Conservation (phyloP, 768 basidiomycete species). For the Russula dissimulans region DNA sequence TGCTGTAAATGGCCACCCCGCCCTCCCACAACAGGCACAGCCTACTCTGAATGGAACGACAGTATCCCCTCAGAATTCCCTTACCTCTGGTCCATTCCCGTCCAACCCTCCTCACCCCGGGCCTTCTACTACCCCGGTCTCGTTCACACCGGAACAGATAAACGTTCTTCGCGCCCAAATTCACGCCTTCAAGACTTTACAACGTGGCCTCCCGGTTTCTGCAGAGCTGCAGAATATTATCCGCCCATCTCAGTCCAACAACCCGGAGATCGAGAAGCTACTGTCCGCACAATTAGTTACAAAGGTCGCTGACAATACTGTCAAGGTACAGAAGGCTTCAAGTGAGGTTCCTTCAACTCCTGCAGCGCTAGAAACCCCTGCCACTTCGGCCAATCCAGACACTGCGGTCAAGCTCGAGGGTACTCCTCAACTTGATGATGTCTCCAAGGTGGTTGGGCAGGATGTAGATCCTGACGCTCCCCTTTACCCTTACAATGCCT, state of each 20-base stretch:
- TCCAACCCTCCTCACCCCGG: slow-evolving; percentile 40
- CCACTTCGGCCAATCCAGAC: slow-evolving; percentile 20
- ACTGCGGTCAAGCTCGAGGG: slow-evolving; percentile 50
- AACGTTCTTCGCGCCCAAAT: slow-evolving; percentile 73
- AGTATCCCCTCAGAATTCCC: slow-evolving; percentile 31
- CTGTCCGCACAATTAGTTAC: slow-evolving; percentile 52
- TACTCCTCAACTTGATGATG: slow-evolving; percentile 39
- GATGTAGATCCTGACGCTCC: slow-evolving; percentile 74
- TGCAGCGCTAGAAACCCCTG: slow-evolving; percentile 1
- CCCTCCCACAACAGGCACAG: slow-evolving; percentile 21
- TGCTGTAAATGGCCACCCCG: slow-evolving; percentile 43
- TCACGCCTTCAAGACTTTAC: slow-evolving; percentile 67
- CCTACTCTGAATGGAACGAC: slow-evolving; percentile 29
- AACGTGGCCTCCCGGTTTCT: slow-evolving; percentile 56
- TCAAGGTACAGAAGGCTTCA: slow-evolving; percentile 57
- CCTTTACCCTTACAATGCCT: slow-evolving; percentile 91
- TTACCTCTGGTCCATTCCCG: slow-evolving; percentile 43
- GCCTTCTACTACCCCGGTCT: slow-evolving; percentile 62
- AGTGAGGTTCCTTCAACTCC: slow-evolving; percentile 23
- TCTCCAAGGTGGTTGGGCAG: slow-evolving; percentile 65
- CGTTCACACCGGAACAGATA: slow-evolving; percentile 71
- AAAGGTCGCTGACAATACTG: slow-evolving; percentile 63
- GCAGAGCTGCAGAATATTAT: slow-evolving; percentile 63
- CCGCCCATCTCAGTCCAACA: slow-evolving; percentile 50
- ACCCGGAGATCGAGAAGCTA: slow-evolving; percentile 55